Conservation (phyloP, 169 alveolate species). For the Plasmodium ovale region DNA sequence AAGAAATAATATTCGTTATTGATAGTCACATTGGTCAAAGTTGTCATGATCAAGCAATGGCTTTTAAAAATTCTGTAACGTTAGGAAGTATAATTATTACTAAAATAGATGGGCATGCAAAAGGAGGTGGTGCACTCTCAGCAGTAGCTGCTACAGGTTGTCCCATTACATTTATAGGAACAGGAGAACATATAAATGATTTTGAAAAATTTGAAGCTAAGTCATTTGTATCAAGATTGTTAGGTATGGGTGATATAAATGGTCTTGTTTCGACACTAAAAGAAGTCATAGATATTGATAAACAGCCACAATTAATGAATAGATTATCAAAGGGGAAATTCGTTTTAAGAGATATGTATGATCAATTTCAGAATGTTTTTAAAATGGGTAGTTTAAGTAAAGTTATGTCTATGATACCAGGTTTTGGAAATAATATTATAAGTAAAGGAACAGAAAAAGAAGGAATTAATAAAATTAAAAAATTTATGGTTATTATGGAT, state of each 20-base stretch:
- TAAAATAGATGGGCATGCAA: conserved; percentile 99
- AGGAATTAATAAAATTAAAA: conserved; percentile 95
- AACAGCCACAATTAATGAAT: conserved; percentile 95
- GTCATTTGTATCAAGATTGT: conserved; percentile 96
- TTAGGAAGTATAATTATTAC: conserved; percentile 99
- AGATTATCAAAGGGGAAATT: conserved; percentile 96
- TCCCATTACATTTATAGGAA: conserved; percentile 96
- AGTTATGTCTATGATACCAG: conserved; percentile 97
- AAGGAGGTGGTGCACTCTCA: conserved; percentile 99
- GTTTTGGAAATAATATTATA: conserved; percentile 90
- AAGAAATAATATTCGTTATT: conserved; percentile 97
- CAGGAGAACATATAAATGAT: conserved; percentile 99
- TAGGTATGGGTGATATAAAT: conserved; percentile 98
- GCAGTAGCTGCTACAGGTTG: conserved; percentile 98
- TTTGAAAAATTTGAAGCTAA: conserved; percentile 98
- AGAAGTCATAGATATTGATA: conserved; percentile 96
- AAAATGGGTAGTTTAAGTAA: conserved; percentile 96
- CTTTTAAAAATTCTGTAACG: conserved; percentile 96
- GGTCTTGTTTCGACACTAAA: conserved; percentile 96
- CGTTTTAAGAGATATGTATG: conserved; percentile 96
- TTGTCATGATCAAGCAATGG: conserved; percentile 99
- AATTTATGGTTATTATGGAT: conserved; percentile 96
- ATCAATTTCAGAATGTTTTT: conserved; percentile 95
- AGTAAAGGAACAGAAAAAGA: conserved; percentile 97
- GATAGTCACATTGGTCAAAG: conserved; percentile 99